Percentiles rank a stretch among this genome's conserved stretches.
These are phyloP conservation scores for Dacryopinax spathularia DNA, from an alignment of 768 basidiomycete genomes.

Conservation along the genomic window DNA sequence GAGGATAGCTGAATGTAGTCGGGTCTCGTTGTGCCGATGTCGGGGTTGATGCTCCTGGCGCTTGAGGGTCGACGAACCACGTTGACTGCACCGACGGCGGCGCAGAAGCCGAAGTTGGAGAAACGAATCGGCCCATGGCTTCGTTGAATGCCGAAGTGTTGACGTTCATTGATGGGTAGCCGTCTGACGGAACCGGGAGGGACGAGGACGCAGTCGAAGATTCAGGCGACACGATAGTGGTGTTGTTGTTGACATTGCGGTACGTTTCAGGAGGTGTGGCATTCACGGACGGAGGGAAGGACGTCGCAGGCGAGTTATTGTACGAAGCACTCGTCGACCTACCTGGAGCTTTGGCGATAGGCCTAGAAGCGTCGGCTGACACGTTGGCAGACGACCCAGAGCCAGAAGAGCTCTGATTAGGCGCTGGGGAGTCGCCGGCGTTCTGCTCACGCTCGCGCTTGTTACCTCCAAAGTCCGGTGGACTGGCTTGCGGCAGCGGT, in stretches of 20 bases:
- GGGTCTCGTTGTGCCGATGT: background rate
- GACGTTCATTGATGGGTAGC: background rate
- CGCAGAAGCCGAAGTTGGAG: background rate
- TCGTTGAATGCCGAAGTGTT: background rate
- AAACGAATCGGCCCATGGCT: background rate
- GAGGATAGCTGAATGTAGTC: background rate
- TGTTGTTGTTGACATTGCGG: background rate
- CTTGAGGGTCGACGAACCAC: background rate
- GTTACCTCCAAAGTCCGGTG: constrained; percentile 28
- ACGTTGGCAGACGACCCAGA: background rate
- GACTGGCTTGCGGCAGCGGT: constrained; percentile 45
- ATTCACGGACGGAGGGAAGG: background rate
- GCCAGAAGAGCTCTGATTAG: background rate
- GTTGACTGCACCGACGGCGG: background rate
- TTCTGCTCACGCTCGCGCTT: constrained; percentile 62
- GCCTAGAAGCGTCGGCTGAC: background rate
- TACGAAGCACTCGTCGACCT: background rate
- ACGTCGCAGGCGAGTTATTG: background rate
- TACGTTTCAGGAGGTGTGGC: background rate
- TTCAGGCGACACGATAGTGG: background rate
- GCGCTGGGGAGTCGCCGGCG: constrained; percentile 23
- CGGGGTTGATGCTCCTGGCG: background rate
- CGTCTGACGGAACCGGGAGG: background rate
- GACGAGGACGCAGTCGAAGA: background rate
- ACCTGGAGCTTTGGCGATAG: background rate